Evolutionary conservation across 176 grass and related monocot genomes (phyloP), one percentile per base, ranked within the genome.

Genomic region (Pontederia paniculata): DNA sequence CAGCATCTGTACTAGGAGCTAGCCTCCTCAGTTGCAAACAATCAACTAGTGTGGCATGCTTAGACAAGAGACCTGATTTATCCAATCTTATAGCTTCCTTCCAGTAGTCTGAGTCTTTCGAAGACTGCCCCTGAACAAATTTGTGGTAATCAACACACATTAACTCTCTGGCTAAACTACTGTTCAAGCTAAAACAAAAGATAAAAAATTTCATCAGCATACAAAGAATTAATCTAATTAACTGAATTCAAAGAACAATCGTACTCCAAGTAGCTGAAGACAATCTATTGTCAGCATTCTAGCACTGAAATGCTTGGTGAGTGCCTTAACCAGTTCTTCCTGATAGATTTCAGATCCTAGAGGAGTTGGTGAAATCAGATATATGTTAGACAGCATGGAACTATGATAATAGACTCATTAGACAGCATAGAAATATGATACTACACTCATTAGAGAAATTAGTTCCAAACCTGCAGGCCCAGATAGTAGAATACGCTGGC

Each of bases 341-440:
- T 87, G 86, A 79, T 97, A 97, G 52, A 97, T 97, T 59, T 97
- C 91, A 72, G 86, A 83, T 25, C 91, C 91, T 97, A 65, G 47
- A 78, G 9, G 55, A 54, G 71, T 28, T 50, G 59, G 48, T 54
- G 52, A 18, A 65, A 42, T 23, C 21, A 48, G 18, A 9, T 17
- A 16, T 18, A 12, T 47, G 10, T 18, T 48, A 20, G 14, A 17
- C 13, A 57, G 18, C 18, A 58, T 16, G 13, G 22, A 16, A 16
- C 9, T 17, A 10, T 47, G 2, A 21, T 28, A 23, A 19, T 58
- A 55, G 2, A 43, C 42, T 54, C 56, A 73, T 52, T 17, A 54
- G n/a, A n/a, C n/a, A n/a, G n/a, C n/a, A n/a, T n/a, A n/a, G n/a
- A n/a, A n/a, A n/a, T n/a, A n/a, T n/a, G n/a, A n/a, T n/a, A n/a